Evolutionary conservation across 1,284 basidiomycete species (phyloP), one percentile per base, ranked within the genome.

Genomic region (Ceratobasidium sp.): DNA sequence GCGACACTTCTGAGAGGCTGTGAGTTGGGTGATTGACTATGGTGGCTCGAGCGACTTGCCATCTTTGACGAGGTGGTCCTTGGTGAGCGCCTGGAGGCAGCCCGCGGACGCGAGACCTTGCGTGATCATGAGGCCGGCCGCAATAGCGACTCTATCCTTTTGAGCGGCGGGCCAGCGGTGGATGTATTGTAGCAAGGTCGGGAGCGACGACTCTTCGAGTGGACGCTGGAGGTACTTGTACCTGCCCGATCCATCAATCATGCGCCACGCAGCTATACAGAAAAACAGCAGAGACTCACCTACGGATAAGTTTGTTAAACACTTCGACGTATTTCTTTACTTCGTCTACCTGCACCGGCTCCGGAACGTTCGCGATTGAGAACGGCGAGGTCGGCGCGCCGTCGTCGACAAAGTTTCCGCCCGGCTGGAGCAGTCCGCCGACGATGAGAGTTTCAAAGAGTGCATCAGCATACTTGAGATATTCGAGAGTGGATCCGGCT

Each of bases 221-320:
- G 97, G 96, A 85, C 94, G 96, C 87, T 98, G 97, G 82, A 99
- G 94, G 89, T 98, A 99, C 86, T 98, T 98, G 90, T 98, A 99
- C 86, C 95, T 96, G 82, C 13, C 49, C 33, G 44, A 78, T 68
- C 26, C 60, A 66, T 68, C 51, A 61, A 49, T 67, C 33, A 78
- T 80, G 78, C 49, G 61, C 20, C 56, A 49, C 58, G 49, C 26
- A 13, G 26, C 63, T 44, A 80, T 56, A 81, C 53, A 71, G 63
- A 78, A 39, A 49, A 55, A 75, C 44, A 10, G 60, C n/a, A n/a
- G n/a, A n/a, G n/a, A 81, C 86, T 78, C 82, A 95, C 95, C 97
- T 93, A 86, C 97, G 91, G 88, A 97, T 96, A 80, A 99, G 93
- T 87, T 97, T 97, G 86, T 97, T 96, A 82, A 98, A 89, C 49